These are phyloP conservation scores for Cystobasidium slooffiae DNA, from an alignment of 1,284 basidiomycete species.

Conservation along the genomic window DNA sequence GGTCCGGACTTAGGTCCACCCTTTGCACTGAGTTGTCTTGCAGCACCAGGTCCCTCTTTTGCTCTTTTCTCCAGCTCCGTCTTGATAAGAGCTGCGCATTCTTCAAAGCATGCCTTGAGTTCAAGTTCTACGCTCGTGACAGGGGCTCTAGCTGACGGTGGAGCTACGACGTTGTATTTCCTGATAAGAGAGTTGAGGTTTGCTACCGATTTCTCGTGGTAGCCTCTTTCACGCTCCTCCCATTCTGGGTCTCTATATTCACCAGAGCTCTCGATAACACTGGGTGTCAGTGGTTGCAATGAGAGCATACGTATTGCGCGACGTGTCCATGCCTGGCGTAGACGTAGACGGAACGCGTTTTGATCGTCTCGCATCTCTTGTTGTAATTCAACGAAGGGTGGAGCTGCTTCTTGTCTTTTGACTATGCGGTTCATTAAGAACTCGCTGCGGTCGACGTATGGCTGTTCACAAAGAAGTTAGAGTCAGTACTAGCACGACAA, in stretches of 20 bases:
- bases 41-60: constrained; percentile 18
- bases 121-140: constrained; percentile 27
- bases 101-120: constrained; percentile 62
- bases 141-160: constrained; percentile 57
- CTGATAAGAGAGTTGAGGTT: constrained; percentile 75
- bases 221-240: constrained; percentile 70
- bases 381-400: constrained; percentile 90
- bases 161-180: constrained; percentile 78
- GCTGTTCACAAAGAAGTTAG: not conserved
- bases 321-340: constrained; percentile 68
- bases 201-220: constrained; percentile 71
- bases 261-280: constrained; percentile 57
- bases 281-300: constrained; percentile 60
- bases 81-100: constrained; percentile 59
- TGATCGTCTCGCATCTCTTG: constrained; percentile 67
- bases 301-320: constrained; percentile 67
- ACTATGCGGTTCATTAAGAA: constrained; percentile 88
- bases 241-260: constrained; percentile 71
- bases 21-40: not conserved
- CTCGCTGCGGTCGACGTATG: constrained; percentile 70
- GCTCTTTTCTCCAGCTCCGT: constrained; percentile 64
- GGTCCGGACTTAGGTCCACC: not conserved
- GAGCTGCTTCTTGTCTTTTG: constrained; percentile 78
- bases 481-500: not conserved
- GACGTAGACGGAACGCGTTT: constrained; percentile 66